phyloP scores from a whole-genome alignment of 148 eudicot genomes.

The Rhododendron mucronatum region DNA sequence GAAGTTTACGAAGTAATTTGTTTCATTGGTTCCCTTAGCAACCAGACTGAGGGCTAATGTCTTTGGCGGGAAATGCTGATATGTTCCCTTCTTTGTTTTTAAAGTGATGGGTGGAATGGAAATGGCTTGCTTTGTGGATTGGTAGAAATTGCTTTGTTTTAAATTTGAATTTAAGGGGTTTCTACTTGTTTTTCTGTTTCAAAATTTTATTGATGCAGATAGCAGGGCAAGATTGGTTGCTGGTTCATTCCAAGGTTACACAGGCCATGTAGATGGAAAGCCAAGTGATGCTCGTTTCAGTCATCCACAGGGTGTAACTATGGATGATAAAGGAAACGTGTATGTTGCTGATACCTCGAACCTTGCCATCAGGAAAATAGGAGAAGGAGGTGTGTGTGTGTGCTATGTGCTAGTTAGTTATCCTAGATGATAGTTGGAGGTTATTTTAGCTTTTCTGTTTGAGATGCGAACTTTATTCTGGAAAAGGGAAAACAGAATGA shows the following conservation, averaged over 20 bases:
- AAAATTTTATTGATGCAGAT: slow-evolving; percentile 42
- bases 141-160: neutral
- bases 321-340: slow-evolving; percentile 95
- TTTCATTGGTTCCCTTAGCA: neutral
- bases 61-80: neutral
- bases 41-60: neutral
- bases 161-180: neutral
- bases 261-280: slow-evolving; percentile 98
- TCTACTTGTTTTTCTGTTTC: neutral
- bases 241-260: slow-evolving; percentile 95
- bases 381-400: slow-evolving; percentile 71
- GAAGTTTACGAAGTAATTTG: neutral
- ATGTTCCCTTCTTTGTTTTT: neutral
- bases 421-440: neutral
- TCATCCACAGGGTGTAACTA: slow-evolving; percentile 85
- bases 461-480: neutral
- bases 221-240: slow-evolving; percentile 94
- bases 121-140: neutral
- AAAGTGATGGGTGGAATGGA: neutral
- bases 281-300: slow-evolving; percentile 90
- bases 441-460: neutral
- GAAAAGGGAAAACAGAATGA: neutral
- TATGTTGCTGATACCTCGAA: slow-evolving; percentile 92
- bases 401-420: neutral
- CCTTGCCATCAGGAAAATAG: slow-evolving; percentile 90